Base-by-base conservation (phyloP, 2,329 filamentous ascomycete genomes). In the Westerdykella sp. region DNA sequence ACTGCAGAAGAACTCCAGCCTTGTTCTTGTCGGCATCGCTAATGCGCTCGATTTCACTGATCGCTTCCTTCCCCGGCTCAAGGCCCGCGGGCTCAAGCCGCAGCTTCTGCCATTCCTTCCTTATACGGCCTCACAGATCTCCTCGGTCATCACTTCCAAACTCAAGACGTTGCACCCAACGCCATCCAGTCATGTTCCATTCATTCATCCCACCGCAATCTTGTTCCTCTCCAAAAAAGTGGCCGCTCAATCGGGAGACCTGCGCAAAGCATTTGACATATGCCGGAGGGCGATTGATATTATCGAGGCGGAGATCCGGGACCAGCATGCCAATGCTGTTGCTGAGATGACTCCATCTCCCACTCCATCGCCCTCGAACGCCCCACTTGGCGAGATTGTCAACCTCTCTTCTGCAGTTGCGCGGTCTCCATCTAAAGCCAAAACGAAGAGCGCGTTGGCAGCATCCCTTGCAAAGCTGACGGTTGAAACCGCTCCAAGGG, bases 1-100 rank as follows among this genome's bases (percentile, higher is more conserved):
- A 1, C 73, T 98, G 58, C 80, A 87, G 49, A 82, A 82, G 50
- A 79, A 80, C 1, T 96, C 93, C 0, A 81, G 80, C 15, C 80
- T 98, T 5, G 74, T 93, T 30, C 74, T 98, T 14, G 79, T 98
- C 39, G 93, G 93, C 38, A 95, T 98, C 59, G 93, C 93, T 55
- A 98, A 98, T 60, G 93, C 93, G 4, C 75, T 98, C 42, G 93
- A 98, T 63, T 74, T 98, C 44, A 98, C 93, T 0, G 93, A 97
- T 63, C 86, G 93, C 9, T 95, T 96, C 56, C 76, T 98, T 15
- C 93, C 93, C 39, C 85, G 91, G 40, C 79, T 98, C 49, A 97
- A 97, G 72, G 83, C 89, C 15, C 87, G 89, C 57, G 94, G 94
- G 56, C 73, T 98, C 50, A 95, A 90, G 70, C 93, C 93, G 2